These are phyloP conservation scores for Nyssa sinensis DNA, from an alignment of 148 eudicot species.

Conservation along the genomic window DNA sequence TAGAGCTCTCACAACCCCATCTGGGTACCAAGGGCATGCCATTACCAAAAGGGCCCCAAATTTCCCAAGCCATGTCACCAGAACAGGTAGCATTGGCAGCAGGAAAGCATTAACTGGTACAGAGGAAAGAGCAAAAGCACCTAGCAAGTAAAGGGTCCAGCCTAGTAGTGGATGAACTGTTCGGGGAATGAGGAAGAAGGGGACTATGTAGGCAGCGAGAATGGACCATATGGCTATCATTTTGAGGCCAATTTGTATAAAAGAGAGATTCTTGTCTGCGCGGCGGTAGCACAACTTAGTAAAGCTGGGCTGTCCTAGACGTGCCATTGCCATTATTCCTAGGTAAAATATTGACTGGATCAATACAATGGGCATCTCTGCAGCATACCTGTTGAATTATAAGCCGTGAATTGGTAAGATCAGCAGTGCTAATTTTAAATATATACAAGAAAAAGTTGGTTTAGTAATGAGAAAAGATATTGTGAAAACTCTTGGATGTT, in stretches of 20 bases:
- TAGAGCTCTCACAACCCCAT: conserved; percentile 72
- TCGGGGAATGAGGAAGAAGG: conserved; percentile 69
- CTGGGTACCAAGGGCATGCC: conserved; percentile 75
- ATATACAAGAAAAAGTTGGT: no score
- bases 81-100: conserved; percentile 61
- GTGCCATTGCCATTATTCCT: conserved; percentile 62
- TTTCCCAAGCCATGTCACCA: conserved; percentile 62
- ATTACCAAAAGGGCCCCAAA: conserved; percentile 74
- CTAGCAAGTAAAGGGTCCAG: conserved; percentile 83
- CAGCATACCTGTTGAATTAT: conserved; percentile 54
- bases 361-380: conserved; percentile 66
- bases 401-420: neutral
- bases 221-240: conserved; percentile 57
- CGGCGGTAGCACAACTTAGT: conserved; percentile 76
- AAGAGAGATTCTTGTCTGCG: conserved; percentile 51
- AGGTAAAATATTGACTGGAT: conserved; percentile 61
- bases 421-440: no score
- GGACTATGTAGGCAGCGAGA: conserved; percentile 61
- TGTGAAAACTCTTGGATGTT: no score
- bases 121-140: conserved; percentile 22
- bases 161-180: conserved; percentile 83
- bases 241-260: conserved; percentile 54
- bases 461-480: no score
- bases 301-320: conserved; percentile 70
- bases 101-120: conserved; percentile 33